Evolutionary conservation across 177 flowering plant genomes (phyloP).

Genomic region (Vitis hybrid): DNA sequence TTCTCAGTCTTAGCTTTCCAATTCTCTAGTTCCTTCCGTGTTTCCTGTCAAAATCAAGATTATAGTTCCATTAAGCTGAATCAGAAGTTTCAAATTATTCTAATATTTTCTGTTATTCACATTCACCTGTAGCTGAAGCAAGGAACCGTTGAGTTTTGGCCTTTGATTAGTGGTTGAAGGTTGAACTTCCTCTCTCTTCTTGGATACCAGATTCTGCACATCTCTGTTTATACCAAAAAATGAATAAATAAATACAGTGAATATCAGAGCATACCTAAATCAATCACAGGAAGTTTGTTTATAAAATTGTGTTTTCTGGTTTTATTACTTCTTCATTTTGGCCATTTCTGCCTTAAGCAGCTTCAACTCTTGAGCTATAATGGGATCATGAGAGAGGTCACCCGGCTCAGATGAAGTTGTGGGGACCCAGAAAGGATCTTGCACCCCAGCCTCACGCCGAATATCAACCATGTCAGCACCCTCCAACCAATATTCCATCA

Average conservation of each 20-base stretch:
- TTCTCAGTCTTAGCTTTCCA: slow-evolving; percentile 28
- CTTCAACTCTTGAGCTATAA: slow-evolving; percentile 46
- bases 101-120: too few species aligned
- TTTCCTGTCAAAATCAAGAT: slow-evolving; percentile 16
- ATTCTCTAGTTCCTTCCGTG: slow-evolving; percentile 18
- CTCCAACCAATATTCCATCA: slow-evolving; percentile 98
- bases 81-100: too few species aligned
- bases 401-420: slow-evolving; percentile 71
- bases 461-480: slow-evolving; percentile 60
- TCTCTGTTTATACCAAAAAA: slow-evolving; percentile 18
- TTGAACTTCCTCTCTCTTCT: slow-evolving; percentile 25
- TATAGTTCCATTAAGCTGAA: not conserved
- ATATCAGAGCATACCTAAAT: not conserved
- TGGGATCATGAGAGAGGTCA: slow-evolving; percentile 38
- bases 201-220: slow-evolving; percentile 19
- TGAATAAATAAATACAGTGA: not conserved
- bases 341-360: slow-evolving; percentile 51
- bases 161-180: slow-evolving; percentile 11
- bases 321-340: slow-evolving; percentile 51
- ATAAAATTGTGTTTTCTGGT: not conserved
- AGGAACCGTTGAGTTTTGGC: slow-evolving; percentile 7
- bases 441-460: slow-evolving; percentile 71
- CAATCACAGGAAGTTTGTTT: not conserved
- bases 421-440: slow-evolving; percentile 72
- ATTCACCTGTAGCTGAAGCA: not conserved